phyloP scores from a whole-genome alignment of 1,284 basidiomycete genomes.

The Sporisorium scitamineum region DNA sequence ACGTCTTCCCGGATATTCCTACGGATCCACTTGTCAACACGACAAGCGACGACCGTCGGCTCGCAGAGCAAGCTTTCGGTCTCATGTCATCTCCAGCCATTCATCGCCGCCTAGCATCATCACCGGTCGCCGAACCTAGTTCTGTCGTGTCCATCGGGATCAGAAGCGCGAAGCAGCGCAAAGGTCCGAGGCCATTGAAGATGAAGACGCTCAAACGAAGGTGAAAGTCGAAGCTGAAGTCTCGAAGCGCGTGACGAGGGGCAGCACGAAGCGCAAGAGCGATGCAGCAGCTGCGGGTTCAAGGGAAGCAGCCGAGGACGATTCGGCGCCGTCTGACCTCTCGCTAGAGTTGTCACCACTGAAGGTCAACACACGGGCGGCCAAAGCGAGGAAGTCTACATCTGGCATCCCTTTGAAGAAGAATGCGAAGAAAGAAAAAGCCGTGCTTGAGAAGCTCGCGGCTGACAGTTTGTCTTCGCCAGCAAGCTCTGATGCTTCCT shows the following conservation, averaged over 20 bases:
- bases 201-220: neutral
- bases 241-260: constrained; percentile 4
- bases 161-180: neutral
- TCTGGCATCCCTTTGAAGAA: constrained; percentile 21
- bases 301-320: neutral
- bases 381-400: neutral
- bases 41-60: constrained; percentile 34
- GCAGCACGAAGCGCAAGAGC: constrained; percentile 12
- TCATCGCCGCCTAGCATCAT: neutral
- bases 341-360: neutral
- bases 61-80: constrained; percentile 33
- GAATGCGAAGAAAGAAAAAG: constrained; percentile 23
- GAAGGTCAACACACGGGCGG: neutral
- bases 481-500: constrained; percentile 4
- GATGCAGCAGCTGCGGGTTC: neutral
- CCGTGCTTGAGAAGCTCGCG: constrained; percentile 14
- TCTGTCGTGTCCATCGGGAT: neutral
- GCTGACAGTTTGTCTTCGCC: constrained; percentile 15
- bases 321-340: neutral
- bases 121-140: neutral
- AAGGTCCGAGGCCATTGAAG: neutral
- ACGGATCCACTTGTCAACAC: constrained; percentile 16
- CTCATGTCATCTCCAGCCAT: constrained; percentile 32
- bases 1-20: constrained; percentile 8
- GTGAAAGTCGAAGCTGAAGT: neutral